Conservation (phyloP, 768 basidiomycete genomes). For the Kwoniella mangroviensis region DNA sequence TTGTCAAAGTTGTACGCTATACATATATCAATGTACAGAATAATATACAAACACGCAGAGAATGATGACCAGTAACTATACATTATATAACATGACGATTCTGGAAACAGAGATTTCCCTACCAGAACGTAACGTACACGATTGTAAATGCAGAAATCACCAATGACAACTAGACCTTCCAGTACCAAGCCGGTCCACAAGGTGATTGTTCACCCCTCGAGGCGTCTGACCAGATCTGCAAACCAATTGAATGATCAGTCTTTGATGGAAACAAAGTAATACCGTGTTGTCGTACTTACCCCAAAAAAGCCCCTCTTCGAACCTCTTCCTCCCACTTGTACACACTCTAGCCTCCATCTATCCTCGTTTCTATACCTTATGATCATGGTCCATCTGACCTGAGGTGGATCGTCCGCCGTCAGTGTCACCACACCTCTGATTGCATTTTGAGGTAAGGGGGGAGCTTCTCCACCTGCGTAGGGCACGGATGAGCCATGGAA, state of each 20-base stretch:
- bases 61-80: background rate
- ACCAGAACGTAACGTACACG: too few species aligned
- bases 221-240: conserved; percentile 50
- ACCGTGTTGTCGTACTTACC: conserved; percentile 31
- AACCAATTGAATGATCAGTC: conserved; percentile 5
- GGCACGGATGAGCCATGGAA: conserved; percentile 44
- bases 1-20: background rate
- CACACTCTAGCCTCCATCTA: conserved; percentile 53
- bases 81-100: too few species aligned
- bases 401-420: conserved; percentile 52
- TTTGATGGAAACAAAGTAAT: background rate
- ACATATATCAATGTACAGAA: background rate
- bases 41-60: background rate
- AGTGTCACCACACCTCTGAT: conserved; percentile 46
- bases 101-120: too few species aligned
- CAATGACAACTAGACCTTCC: conserved; percentile 20
- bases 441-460: conserved; percentile 27
- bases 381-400: conserved; percentile 55
- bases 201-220: conserved; percentile 45
- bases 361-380: conserved; percentile 54
- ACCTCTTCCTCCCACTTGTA: conserved; percentile 53
- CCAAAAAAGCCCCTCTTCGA: conserved; percentile 52
- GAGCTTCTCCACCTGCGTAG: conserved; percentile 16
- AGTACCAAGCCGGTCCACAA: conserved; percentile 53
- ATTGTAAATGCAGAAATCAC: too few species aligned